Conservation (phyloP, 805 yeast species). For the Maudiozyma pseudohumilis region DNA sequence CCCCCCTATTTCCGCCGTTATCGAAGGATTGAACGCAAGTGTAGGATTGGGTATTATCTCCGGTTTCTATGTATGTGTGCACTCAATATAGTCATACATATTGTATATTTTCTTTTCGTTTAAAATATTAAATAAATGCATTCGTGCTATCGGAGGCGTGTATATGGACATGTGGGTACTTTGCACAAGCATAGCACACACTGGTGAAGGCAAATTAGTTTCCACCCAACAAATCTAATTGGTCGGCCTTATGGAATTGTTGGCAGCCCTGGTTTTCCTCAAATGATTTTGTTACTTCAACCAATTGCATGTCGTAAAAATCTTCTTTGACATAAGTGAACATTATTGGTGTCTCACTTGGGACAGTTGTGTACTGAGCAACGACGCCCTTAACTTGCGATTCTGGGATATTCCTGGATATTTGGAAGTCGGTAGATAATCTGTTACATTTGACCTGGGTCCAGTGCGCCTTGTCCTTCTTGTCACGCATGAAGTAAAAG, state of each 20-base stretch:
- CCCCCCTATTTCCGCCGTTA: no score
- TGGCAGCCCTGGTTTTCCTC: constrained; percentile 17
- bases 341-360: constrained; percentile 26
- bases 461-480: constrained; percentile 10
- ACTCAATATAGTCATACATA: no score
- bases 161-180: no score
- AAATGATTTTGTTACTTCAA: constrained; percentile 8
- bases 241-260: constrained; percentile 16
- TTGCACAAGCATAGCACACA: no score
- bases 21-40: no score
- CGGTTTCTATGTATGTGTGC: no score
- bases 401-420: constrained; percentile 10
- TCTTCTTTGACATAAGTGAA: constrained; percentile 19
- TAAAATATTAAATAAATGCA: no score
- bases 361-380: constrained; percentile 15
- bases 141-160: no score
- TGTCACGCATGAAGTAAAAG: constrained; percentile 17
- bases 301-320: constrained; percentile 12
- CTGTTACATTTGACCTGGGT: constrained; percentile 11
- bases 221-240: constrained; percentile 6
- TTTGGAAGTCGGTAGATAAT: constrained; percentile 12
- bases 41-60: no score
- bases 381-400: constrained; percentile 16
- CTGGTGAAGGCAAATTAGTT: no score
- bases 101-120: no score